These are phyloP conservation scores for Mycena belliarum DNA, from an alignment of 768 basidiomycete genomes.

Conservation along the genomic window DNA sequence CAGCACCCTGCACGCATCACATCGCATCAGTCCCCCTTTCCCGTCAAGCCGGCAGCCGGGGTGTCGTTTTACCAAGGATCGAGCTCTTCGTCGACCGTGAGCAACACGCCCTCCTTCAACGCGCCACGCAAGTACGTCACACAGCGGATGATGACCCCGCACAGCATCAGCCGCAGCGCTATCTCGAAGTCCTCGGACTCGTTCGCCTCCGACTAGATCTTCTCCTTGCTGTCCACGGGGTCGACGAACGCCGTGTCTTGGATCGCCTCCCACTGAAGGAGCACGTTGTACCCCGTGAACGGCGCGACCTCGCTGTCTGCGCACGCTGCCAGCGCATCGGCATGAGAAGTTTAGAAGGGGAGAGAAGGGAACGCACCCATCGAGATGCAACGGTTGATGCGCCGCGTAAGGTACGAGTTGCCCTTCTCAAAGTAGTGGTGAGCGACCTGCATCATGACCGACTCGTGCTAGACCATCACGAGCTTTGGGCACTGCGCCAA, in stretches of 20 bases:
- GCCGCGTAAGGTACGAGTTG: constrained; percentile 19
- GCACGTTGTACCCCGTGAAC: constrained; percentile 86
- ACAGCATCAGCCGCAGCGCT: constrained; percentile 60
- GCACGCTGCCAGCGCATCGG: constrained; percentile 45
- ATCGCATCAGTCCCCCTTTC: constrained; percentile 38
- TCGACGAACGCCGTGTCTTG: constrained; percentile 83
- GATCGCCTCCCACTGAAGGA: constrained; percentile 82
- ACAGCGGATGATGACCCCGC: constrained; percentile 77
- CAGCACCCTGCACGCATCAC: constrained; percentile 38
- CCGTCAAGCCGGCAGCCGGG: too few relatives aligned
- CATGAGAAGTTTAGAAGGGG: constrained; percentile 23
- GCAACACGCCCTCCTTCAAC: constrained; percentile 90
- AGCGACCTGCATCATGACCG: constrained; percentile 35
- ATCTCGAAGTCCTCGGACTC: constrained; percentile 86
- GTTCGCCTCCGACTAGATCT: constrained; percentile 78
- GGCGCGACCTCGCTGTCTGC: constrained; percentile 83
- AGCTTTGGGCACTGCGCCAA: constrained; percentile 72
- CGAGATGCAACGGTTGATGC: constrained; percentile 22
- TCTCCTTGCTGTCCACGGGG: constrained; percentile 59
- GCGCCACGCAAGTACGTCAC: constrained; percentile 82
- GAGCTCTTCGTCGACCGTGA: constrained; percentile 86
- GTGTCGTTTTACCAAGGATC: constrained; percentile 87
- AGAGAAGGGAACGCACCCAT: constrained; percentile 17
- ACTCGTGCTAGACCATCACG: constrained; percentile 86
- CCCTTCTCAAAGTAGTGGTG: constrained; percentile 82